Conservation (phyloP, 805 yeast genomes). For the Nakazawaea wickerhamii region DNA sequence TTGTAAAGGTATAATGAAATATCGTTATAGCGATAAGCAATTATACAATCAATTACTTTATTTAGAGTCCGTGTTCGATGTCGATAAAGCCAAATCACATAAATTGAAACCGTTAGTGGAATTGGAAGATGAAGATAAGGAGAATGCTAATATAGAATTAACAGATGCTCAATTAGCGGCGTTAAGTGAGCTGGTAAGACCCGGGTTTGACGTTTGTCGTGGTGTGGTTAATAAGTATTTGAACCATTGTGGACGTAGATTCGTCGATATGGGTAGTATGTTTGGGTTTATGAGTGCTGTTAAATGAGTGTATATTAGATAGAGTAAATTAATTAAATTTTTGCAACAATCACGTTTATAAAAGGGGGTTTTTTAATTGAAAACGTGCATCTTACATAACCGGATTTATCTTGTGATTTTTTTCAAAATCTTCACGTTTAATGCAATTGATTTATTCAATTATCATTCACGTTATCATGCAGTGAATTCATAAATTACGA, state of each 20-base stretch:
- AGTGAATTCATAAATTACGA: no score
- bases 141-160: constrained; percentile 21
- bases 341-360: no score
- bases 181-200: constrained; percentile 74
- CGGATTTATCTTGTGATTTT: no score
- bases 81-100: constrained; percentile 63
- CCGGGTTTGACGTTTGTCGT: constrained; percentile 45
- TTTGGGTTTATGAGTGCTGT: constrained; percentile 49
- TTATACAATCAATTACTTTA: constrained; percentile 84
- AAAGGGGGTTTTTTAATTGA: no score
- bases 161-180: constrained; percentile 59
- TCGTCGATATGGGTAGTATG: constrained; percentile 79
- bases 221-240: constrained; percentile 68
- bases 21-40: constrained; percentile 69
- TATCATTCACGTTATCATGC: no score
- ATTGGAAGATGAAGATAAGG: constrained; percentile 30
- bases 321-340: neutral
- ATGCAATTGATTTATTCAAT: no score
- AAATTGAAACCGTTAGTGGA: constrained; percentile 50
- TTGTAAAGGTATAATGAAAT: constrained; percentile 78
- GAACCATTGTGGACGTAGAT: constrained; percentile 79
- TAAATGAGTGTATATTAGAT: neutral
- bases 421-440: no score
- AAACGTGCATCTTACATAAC: no score
- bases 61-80: constrained; percentile 73